Evolutionary conservation across 768 basidiomycete species (phyloP).

Genomic region (Daedaleopsis sinensis): DNA sequence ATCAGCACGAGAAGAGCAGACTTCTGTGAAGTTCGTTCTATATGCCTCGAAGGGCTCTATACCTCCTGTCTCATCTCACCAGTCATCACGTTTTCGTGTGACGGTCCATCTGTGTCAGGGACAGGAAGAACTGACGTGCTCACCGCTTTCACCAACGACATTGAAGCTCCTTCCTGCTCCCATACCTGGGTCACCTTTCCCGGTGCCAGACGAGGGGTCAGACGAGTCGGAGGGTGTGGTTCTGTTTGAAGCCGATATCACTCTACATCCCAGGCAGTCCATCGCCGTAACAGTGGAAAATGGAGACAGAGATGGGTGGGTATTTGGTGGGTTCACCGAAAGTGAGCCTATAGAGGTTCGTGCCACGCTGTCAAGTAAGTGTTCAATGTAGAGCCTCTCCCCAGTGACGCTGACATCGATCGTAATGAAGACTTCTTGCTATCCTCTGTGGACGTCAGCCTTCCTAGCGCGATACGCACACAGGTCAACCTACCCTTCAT

Average conservation of each 20-base stretch:
- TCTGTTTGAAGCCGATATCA: slow-evolving; percentile 57
- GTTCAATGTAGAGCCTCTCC: too few species aligned
- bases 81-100: slow-evolving; percentile 45
- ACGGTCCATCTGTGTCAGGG: slow-evolving; percentile 50
- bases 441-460: slow-evolving; percentile 11
- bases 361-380: slow-evolving; percentile 49
- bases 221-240: slow-evolving; percentile 79
- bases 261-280: slow-evolving; percentile 37
- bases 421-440: slow-evolving; percentile 4
- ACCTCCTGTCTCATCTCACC: slow-evolving; percentile 51
- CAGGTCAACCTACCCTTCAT: slow-evolving; percentile 56
- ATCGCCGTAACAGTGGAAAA: slow-evolving; percentile 57
- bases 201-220: slow-evolving; percentile 64
- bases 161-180: slow-evolving; percentile 70
- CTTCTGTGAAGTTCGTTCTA: slow-evolving; percentile 42
- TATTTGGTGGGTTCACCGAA: slow-evolving; percentile 55
- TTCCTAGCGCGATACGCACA: slow-evolving; percentile 38
- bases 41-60: slow-evolving; percentile 67
- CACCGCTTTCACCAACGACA: slow-evolving; percentile 40
- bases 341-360: slow-evolving; percentile 36
- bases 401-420: too few species aligned
- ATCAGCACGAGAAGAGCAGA: slow-evolving; percentile 7
- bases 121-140: slow-evolving; percentile 13
- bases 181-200: slow-evolving; percentile 55
- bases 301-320: slow-evolving; percentile 61